phyloP scores from a whole-genome alignment of 768 basidiomycete genomes.

The Cubamyces sp. region DNA sequence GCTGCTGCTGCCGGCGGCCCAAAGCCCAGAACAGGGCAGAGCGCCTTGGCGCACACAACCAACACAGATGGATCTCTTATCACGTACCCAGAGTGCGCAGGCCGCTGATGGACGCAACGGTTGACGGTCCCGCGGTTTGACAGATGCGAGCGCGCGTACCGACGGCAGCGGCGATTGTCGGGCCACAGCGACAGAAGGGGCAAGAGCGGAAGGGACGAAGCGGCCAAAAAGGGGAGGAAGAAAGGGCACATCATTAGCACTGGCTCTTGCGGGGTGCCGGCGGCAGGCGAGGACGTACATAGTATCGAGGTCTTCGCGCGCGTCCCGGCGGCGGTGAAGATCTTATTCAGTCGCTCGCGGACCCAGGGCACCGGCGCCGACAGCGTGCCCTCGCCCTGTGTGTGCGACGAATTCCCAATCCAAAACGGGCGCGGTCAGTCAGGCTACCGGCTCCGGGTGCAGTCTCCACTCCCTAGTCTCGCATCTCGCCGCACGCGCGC shows the following conservation, averaged over 20 bases:
- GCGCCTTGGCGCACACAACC: background rate
- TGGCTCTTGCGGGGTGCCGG: background rate
- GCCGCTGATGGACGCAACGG: constrained; percentile 62
- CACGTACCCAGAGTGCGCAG: constrained; percentile 61
- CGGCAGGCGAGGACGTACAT: constrained; percentile 39
- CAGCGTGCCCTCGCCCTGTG: constrained; percentile 28
- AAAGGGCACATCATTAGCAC: constrained; percentile 6
- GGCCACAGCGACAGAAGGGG: constrained; percentile 24
- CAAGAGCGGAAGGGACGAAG: background rate
- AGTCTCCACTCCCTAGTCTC: background rate
- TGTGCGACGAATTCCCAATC: background rate
- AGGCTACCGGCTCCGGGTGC: background rate
- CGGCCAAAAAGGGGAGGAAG: constrained; percentile 21
- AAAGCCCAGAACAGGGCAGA: too few species aligned
- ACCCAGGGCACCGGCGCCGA: constrained; percentile 38
- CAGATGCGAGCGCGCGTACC: too few species aligned
- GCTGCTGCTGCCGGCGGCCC: too few species aligned
- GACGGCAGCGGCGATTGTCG: too few species aligned
- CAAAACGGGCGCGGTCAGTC: constrained; percentile 8
- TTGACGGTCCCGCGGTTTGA: constrained; percentile 28
- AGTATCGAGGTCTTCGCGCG: constrained; percentile 49
- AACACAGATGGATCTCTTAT: background rate
- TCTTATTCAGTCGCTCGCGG: constrained; percentile 43
- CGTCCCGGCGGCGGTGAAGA: constrained; percentile 44
- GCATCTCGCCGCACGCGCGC: too few species aligned